phyloP scores from a whole-genome alignment of 192 early-diverging fungal genomes.

The Coemansia sp. region DNA sequence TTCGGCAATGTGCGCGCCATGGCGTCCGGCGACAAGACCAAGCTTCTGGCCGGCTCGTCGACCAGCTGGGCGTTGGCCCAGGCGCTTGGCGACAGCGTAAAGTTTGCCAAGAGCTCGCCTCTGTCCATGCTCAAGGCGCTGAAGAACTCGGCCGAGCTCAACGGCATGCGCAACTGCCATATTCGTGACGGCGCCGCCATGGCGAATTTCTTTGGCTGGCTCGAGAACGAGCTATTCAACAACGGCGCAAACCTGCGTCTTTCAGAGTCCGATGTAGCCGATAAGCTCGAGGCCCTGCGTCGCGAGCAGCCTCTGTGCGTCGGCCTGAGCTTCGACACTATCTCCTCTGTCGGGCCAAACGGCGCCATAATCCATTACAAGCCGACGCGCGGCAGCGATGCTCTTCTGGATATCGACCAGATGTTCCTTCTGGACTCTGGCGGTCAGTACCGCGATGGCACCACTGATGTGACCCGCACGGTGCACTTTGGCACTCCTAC shows the following conservation, averaged over 20 bases:
- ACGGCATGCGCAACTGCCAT: constrained; percentile 91
- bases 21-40: constrained; percentile 31
- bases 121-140: constrained; percentile 82
- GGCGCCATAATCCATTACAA: constrained; percentile 98
- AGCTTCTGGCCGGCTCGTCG: constrained; percentile 62
- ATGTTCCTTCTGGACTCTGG: constrained; percentile 97
- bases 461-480: constrained; percentile 97
- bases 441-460: constrained; percentile 94
- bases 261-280: constrained; percentile 85
- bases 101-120: constrained; percentile 60
- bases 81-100: constrained; percentile 60
- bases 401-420: constrained; percentile 65
- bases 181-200: constrained; percentile 86
- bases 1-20: constrained; percentile 68
- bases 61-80: constrained; percentile 73
- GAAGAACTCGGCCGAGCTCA: constrained; percentile 86
- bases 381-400: constrained; percentile 77
- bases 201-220: constrained; percentile 87
- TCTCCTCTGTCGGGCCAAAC: constrained; percentile 93
- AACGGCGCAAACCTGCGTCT: constrained; percentile 59
- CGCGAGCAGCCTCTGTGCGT: constrained; percentile 76
- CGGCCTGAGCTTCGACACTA: constrained; percentile 94
- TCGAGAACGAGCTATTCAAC: constrained; percentile 81
- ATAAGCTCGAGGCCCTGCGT: constrained; percentile 76
- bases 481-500: constrained; percentile 84